A percentile compares a stretch with the other conserved stretches of the same genome.
Evolutionary conservation across 371 early-diverging fungal genomes (phyloP).

Genomic region (Cokeromyces recurvatus): DNA sequence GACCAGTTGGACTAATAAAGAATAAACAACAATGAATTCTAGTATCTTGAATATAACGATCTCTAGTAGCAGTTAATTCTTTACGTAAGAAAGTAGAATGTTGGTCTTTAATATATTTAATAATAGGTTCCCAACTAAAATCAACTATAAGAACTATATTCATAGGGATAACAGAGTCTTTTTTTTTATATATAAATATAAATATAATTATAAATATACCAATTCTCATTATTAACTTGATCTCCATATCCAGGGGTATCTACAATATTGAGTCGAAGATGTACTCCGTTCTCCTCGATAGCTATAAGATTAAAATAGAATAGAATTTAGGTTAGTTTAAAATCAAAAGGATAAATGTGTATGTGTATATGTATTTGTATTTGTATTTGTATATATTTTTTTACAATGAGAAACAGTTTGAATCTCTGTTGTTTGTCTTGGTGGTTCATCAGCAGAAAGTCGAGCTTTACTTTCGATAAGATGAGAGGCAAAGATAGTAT

Average conservation of each 20-base stretch:
- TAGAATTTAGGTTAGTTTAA: background rate
- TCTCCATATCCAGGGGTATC: constrained; percentile 81
- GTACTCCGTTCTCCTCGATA: constrained; percentile 83
- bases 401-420: constrained; percentile 75
- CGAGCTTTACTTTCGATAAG: constrained; percentile 83
- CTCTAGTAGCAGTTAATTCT: constrained; percentile 81
- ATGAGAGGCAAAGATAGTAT: constrained; percentile 88
- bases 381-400: constrained; percentile 6
- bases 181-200: background rate
- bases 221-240: constrained; percentile 87
- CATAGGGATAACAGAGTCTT: background rate
- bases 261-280: constrained; percentile 78
- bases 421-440: constrained; percentile 83
- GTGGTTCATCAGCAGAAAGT: constrained; percentile 65
- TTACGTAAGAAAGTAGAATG: constrained; percentile 86
- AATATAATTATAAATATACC: constrained; percentile 34
- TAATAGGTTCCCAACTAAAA: constrained; percentile 79
- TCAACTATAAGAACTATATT: background rate
- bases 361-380: too few species aligned
- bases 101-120: constrained; percentile 91
- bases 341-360: background rate
- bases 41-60: constrained; percentile 81
- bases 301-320: constrained; percentile 33
- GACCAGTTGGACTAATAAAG: constrained; percentile 75
- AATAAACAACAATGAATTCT: constrained; percentile 79